A percentile compares a stretch with the other conserved stretches of the same genome.
Evolutionary conservation across 2,329 filamentous ascomycete species (phyloP).

Genomic region (Grosmannia huntii): DNA sequence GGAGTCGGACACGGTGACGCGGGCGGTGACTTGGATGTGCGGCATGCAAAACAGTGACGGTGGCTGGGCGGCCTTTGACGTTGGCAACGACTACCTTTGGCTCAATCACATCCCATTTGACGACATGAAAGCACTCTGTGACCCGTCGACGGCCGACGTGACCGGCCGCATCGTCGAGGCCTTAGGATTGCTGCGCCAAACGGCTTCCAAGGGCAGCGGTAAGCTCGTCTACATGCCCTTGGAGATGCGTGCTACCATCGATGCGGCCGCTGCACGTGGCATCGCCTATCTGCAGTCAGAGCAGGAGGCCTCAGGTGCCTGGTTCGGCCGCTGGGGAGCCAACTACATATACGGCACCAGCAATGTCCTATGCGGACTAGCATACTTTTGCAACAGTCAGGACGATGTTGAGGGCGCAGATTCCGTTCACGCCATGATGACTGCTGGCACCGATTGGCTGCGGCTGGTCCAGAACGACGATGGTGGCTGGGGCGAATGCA

Average conservation of each 20-base stretch:
- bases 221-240: background rate
- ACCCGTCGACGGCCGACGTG: slow-evolving; percentile 21
- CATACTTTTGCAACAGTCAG: slow-evolving; percentile 8
- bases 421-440: background rate
- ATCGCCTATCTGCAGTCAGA: slow-evolving; percentile 14
- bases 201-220: background rate
- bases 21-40: slow-evolving; percentile 16
- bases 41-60: slow-evolving; percentile 25
- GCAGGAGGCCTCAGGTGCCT: slow-evolving; percentile 17
- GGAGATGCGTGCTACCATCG: background rate
- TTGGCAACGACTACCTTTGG: slow-evolving; percentile 19
- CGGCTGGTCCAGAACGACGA: slow-evolving; percentile 16
- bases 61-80: slow-evolving; percentile 23
- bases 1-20: background rate
- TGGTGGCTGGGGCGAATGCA: slow-evolving; percentile 20
- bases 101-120: slow-evolving; percentile 23
- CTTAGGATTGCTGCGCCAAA: slow-evolving; percentile 6
- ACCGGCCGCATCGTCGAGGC: slow-evolving; percentile 17
- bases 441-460: slow-evolving; percentile 13
- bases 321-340: slow-evolving; percentile 21
- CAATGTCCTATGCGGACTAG: slow-evolving; percentile 17
- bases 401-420: slow-evolving; percentile 1
- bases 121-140: slow-evolving; percentile 22
- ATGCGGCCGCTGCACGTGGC: slow-evolving; percentile 9
- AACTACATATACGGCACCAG: slow-evolving; percentile 24